Conservation (phyloP, 768 basidiomycete species). For the Leccinum olivaceopallidum region DNA sequence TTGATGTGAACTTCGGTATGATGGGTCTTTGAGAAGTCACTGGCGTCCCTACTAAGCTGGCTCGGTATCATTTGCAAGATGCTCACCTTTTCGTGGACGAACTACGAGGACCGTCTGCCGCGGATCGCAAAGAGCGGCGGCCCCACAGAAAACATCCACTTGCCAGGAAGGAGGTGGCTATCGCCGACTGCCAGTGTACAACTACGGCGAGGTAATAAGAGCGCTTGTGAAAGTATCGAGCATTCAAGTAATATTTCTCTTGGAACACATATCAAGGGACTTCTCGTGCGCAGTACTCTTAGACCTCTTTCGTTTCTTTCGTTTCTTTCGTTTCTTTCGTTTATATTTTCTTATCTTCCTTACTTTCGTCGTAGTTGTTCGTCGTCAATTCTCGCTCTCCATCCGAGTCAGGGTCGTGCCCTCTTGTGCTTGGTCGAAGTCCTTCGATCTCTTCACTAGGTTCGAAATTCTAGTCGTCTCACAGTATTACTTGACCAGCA, state of each 20-base stretch:
- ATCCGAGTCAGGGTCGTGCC: no score
- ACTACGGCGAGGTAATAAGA: constrained; percentile 86
- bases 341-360: no score
- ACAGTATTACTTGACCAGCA: no score
- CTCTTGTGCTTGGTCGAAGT: no score
- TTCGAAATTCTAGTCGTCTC: no score
- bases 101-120: constrained; percentile 68
- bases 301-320: no score
- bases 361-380: no score
- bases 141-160: constrained; percentile 64
- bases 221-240: constrained; percentile 89
- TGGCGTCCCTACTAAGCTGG: constrained; percentile 43
- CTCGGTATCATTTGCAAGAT: constrained; percentile 9
- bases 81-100: constrained; percentile 51
- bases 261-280: constrained; percentile 53
- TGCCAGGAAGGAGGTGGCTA: constrained; percentile 43
- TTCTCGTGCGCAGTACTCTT: no score
- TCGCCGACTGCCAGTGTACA: constrained; percentile 44
- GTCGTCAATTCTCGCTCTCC: no score
- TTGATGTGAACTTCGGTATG: constrained; percentile 64
- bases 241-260: constrained; percentile 91
- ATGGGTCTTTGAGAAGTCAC: constrained; percentile 68
- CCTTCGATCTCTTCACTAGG: no score
- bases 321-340: no score
- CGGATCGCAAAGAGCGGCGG: constrained; percentile 52